Evolutionary conservation across 257 asterid species (phyloP), one percentile per base, ranked within the genome.

Genomic region (Fraxinus pennsylvanica): DNA sequence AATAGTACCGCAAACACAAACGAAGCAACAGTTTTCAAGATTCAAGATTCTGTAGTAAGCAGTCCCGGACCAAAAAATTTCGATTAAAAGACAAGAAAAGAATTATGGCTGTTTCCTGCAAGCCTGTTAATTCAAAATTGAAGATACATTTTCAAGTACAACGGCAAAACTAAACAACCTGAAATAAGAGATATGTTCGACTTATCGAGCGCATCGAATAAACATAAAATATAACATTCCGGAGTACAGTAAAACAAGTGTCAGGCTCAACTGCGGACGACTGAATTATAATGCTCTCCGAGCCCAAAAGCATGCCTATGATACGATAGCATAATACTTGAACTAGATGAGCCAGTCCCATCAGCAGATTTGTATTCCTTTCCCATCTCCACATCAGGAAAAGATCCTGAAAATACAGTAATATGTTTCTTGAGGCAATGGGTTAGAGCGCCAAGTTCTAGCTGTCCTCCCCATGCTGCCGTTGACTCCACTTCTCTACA

Each of bases 381-480:
- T 43, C 98, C 99, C 99, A 96, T 96, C 91, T 96, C 99, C 27
- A 96, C 99, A 72, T 92, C 95, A 75, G 99, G 99, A 79, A 93
- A 93, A 3, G 98, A 92, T 8, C 98, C 99, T 13, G 98, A 96
- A 80, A 82, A 91, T 74, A 96, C 78, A 90, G 84, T 79, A 71
- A 96, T 88, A 72, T 90, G 97, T 82, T 90, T 91, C 96, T 91
- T 93, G 80, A 96, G 85, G 88, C 97, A 85, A 80, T 93, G 98
- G 69, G 97, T 89, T 72, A 96, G 82, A 66, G 98, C 99, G 78
- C 92, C 97, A 6, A 96, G 96, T 84, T 96, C 99, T 71, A 96
- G 81, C 75, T 96, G 99, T 57, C 99, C 99, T 6, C 98, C 99
- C 99, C 99, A 96, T 2, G 94, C 94, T 4, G 99, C 97, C 0